Evolutionary conservation across 2,329 filamentous ascomycete genomes (phyloP).

Genomic region (Colletotrichum costaricense): DNA sequence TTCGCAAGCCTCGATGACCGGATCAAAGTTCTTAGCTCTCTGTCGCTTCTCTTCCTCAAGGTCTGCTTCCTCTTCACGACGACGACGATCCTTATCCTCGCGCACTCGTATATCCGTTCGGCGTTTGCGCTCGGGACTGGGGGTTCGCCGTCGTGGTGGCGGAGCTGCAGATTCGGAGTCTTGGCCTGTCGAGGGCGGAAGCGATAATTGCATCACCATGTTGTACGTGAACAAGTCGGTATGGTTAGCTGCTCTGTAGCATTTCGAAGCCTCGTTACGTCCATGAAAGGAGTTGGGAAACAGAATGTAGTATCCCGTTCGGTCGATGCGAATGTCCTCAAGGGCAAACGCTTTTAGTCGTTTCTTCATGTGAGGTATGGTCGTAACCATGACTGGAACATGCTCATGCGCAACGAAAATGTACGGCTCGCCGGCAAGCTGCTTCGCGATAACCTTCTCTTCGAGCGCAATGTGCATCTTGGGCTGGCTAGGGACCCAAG

Average conservation of each 20-base stretch:
- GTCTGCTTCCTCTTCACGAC: conserved; percentile 82
- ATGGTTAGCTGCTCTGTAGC: conserved; percentile 82
- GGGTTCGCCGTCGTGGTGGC: conserved; percentile 47
- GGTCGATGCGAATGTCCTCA: conserved; percentile 85
- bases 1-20: conserved; percentile 85
- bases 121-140: conserved; percentile 48
- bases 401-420: conserved; percentile 89
- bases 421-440: conserved; percentile 84
- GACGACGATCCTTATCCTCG: conserved; percentile 73
- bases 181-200: conserved; percentile 41
- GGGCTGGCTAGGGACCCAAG: conserved; percentile 56
- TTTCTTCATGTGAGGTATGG: conserved; percentile 90
- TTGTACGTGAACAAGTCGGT: conserved; percentile 89
- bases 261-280: conserved; percentile 83
- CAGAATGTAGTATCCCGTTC: conserved; percentile 89
- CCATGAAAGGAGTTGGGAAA: conserved; percentile 84
- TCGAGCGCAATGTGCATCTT: conserved; percentile 69
- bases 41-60: conserved; percentile 91
- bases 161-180: conserved; percentile 33
- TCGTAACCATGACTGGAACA: conserved; percentile 87
- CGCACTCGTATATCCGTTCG: conserved; percentile 63
- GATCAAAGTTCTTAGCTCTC: conserved; percentile 88
- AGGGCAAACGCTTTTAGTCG: conserved; percentile 85
- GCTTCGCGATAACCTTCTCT: conserved; percentile 72
- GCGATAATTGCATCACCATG: conserved; percentile 87